Evolutionary conservation across 2,329 filamentous ascomycete genomes (phyloP), one percentile per base, ranked within the genome.

Genomic region (Fusarium pseudonygamai): DNA sequence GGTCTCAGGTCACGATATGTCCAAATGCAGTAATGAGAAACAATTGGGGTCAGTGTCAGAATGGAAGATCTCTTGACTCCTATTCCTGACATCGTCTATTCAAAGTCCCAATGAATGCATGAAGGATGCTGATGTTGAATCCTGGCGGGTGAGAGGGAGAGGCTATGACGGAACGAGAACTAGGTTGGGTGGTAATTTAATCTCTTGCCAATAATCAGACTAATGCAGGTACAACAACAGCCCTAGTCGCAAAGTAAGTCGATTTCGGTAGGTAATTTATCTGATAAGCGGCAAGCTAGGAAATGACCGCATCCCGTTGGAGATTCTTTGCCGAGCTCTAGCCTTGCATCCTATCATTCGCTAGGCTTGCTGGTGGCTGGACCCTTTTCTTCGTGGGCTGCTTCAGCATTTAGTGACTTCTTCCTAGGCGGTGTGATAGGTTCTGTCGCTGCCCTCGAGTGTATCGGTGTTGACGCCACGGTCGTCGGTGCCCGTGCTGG

Each of bases 221-320:
- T 75, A 75, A 75, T 62, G 72, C 72, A 73, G 69, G 69, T 64
- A 70, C 72, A 64, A 30, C 52, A 45, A 49, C 65, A 70, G 60
- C 61, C 62, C 50, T 65, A 56, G 57, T 55, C 55, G 65, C 37
- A 57, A 71, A 56, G 37, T 67, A 71, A 50, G 55, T 69, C 61
- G 55, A 73, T 64, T 72, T 75, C 55, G 52, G 55, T 47, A 61
- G 56, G 56, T 47, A 58, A 55, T 69, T 56, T 68, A 68, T 73
- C 70, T 73, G 46, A 67, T 67, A 72, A 66, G 70, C 60, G 52
- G 47, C 34, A 37, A 55, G 49, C 55, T 56, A 61, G 49, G 49
- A 64, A 68, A 74, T 71, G 55, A 74, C 71, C 71, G 45, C 71
- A 66, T 40, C 60, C 36, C 55, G 12, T 52, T 52, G 34, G 36